Base-by-base conservation (phyloP, 257 asterid species). In the Eucommia ulmoides region DNA sequence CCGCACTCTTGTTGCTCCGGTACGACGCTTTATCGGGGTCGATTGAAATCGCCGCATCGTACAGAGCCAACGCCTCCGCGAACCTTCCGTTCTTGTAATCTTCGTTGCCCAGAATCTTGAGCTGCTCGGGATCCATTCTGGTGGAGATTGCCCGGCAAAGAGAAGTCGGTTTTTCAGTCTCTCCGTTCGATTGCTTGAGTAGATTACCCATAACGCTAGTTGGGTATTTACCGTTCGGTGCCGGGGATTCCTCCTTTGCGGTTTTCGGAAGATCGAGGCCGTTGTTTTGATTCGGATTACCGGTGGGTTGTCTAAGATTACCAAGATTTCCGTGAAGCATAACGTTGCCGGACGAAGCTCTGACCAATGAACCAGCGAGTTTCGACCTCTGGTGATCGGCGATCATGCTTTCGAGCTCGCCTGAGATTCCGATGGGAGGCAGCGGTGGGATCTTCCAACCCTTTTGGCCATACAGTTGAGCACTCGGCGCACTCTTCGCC, bases 1-100 rank as follows among this genome's bases (percentile, higher is more conserved):
- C 99, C 1, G 99, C 99, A 15, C 95, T 79, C 70, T 86, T 91
- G 62, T 91, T 91, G 83, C 99, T 91, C 41, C 99, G 47, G 20
- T 91, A 91, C 25, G 99, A 79, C 21, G 99, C 99, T 71, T 83
- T 91, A 23, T 72, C 74, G 0, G 99, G 95, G 49, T 91, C 94
- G 25, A 91, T 72, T 6, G 99, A 79, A 52, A 86, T 86, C 0
- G 99, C 99, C 7, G 96, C 96, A 20, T 91, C 99, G 56, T 86
- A 86, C 45, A 83, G 66, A 19, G 96, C 74, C 50, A 91, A 57
- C 2, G 99, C 99, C 33, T 86, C 99, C 0, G 94, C 93, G 58
- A 91, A 86, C 52, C 93, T 79, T 1, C 96, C 95, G 48, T 86
- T 91, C 69, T 83, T 81, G 62, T 86, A 91, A 62, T 91, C 99